These are phyloP conservation scores for Malus hybrid DNA, from an alignment of 331 rosid genomes.

Conservation along the genomic window DNA sequence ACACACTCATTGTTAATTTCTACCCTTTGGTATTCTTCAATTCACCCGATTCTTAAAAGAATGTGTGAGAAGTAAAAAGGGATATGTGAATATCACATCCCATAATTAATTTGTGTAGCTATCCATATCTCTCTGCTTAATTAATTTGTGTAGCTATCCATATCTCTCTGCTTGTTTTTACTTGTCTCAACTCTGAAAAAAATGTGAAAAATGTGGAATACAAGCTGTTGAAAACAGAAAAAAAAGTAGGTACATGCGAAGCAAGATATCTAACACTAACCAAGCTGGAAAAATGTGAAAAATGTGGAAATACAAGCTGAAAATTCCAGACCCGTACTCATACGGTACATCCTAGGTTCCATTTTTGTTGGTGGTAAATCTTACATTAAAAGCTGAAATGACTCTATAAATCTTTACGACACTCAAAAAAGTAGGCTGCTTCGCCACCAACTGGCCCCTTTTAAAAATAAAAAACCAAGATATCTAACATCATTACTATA, in stretches of 20 bases:
- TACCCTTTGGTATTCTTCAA: no score
- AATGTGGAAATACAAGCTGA: background rate
- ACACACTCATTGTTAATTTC: no score
- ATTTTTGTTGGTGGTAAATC: no score
- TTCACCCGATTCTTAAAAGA: no score
- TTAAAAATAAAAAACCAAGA: no score
- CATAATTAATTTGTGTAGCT: slow-evolving; percentile 6
- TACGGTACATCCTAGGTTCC: no score
- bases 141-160: slow-evolving; percentile 12
- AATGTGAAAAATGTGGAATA: background rate
- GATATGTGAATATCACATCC: no score
- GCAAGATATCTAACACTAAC: background rate
- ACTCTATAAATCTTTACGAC: rapidly evolving
- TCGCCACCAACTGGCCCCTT: no score
- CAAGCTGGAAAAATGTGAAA: background rate
- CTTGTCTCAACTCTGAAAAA: background rate
- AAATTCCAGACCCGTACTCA: background rate
- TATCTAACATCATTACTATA: no score
- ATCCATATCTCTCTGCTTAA: background rate
- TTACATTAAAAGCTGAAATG: rapidly evolving
- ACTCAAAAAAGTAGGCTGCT: no score
- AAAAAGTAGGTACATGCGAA: background rate
- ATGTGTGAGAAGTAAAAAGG: no score
- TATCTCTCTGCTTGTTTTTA: background rate
- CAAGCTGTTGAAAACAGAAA: background rate